phyloP scores from a whole-genome alignment of 129 eudicot species.

The Lactuca sativa region DNA sequence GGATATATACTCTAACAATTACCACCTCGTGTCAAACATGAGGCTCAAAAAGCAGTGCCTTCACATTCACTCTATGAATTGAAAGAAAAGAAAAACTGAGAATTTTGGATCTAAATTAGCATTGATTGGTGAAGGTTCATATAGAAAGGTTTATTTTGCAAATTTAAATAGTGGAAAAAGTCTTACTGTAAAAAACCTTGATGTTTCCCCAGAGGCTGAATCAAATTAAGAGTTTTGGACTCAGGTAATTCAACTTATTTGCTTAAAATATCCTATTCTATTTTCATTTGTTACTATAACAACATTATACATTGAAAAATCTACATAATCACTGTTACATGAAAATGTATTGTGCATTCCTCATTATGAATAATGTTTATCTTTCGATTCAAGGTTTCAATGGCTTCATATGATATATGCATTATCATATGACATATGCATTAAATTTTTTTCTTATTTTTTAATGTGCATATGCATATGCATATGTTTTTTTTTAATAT shows the following conservation, averaged over 20 bases:
- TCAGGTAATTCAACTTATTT: constrained; percentile 45
- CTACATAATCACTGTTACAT: too few species aligned
- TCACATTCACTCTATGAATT: constrained; percentile 66
- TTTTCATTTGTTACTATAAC: too few species aligned
- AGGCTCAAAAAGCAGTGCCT: constrained; percentile 25
- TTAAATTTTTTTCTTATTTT: too few species aligned
- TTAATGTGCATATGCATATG: too few species aligned
- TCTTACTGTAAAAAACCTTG: constrained; percentile 91
- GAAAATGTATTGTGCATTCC: too few species aligned
- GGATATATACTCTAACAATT: constrained; percentile 23
- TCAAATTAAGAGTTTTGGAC: constrained; percentile 69
- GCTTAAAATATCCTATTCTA: neutral
- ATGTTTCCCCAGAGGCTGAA: constrained; percentile 81
- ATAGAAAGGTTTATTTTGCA: constrained; percentile 88
- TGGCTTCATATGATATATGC: constrained; percentile 38
- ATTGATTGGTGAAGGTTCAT: constrained; percentile 91
- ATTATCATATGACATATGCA: too few species aligned
- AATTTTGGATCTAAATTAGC: constrained; percentile 90
- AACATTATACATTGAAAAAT: too few species aligned
- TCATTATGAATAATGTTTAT: neutral
- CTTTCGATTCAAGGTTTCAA: constrained; percentile 45
- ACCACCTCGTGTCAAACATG: constrained; percentile 56
- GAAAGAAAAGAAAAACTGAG: constrained; percentile 70
- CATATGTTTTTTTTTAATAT: too few species aligned
- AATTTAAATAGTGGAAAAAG: constrained; percentile 55